Evolutionary conservation across 179 eudicot genomes (phyloP).

Genomic region (Beta macrorhiza): DNA sequence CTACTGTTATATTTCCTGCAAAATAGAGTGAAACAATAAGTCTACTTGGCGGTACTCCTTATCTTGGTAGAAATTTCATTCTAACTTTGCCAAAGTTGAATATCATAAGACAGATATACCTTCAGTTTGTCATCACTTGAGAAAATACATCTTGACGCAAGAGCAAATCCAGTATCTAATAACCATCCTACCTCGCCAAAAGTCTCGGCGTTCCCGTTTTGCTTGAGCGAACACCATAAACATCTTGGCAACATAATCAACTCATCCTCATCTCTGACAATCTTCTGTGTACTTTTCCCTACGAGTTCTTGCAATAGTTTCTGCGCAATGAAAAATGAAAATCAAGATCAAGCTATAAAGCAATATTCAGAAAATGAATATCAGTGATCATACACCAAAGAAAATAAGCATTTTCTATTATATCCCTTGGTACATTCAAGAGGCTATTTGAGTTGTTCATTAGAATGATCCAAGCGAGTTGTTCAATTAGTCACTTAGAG

Average conservation of each 20-base stretch:
- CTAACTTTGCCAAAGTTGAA: not conserved
- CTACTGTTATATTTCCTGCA: no score
- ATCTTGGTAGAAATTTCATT: not conserved
- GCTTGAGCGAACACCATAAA: slow-evolving; percentile 69
- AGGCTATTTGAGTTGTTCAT: no score
- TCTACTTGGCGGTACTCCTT: slow-evolving; percentile 3
- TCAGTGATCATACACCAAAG: no score
- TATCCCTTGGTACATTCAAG: no score
- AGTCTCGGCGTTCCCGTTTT: slow-evolving; percentile 50
- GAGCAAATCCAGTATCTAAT: slow-evolving; percentile 54
- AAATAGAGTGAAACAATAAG: not conserved
- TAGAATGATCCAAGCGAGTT: no score
- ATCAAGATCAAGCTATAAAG: not conserved
- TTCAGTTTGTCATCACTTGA: slow-evolving; percentile 53
- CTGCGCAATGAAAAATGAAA: slow-evolving; percentile 25
- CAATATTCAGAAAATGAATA: no score
- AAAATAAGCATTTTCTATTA: no score
- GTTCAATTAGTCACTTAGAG: no score
- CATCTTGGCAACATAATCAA: slow-evolving; percentile 62
- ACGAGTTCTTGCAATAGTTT: slow-evolving; percentile 46
- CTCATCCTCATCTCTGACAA: slow-evolving; percentile 47
- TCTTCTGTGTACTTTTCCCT: slow-evolving; percentile 34
- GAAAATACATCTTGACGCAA: slow-evolving; percentile 77
- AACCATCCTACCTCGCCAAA: slow-evolving; percentile 84
- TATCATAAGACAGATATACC: slow-evolving; percentile 38